Base-by-base conservation (phyloP, 306 rosid genomes). In the Calophaca sinica region DNA sequence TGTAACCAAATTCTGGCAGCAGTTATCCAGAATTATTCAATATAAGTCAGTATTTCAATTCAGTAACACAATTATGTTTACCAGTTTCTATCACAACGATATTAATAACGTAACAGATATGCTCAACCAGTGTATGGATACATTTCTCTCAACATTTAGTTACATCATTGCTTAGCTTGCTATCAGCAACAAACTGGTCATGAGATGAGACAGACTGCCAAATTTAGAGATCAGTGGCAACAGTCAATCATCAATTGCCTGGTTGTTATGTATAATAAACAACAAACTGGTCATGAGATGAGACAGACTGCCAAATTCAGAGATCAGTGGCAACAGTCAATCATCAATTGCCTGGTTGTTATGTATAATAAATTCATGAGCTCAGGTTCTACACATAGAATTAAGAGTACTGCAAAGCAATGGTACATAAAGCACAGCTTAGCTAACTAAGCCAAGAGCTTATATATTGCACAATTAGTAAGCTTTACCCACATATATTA, bases 241-340 rank as follows among this genome's bases (percentile, higher is more conserved):
- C 53, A 63, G 53, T 9, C 45, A 53, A 63, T 42, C 65, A 72
- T 72, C 42, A 8, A 44, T 39, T 52, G 29, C 29, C 11, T 42
- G 68, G 46, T 44, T 79, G 32, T 52, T 65, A 20, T 7, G 50
- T 76, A 64, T n/a, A 48, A 72, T 20, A 39, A 76, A 66, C 26
- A 20, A 20, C 26, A 20, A 20, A 20, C 8, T 32, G 51, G 12
- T 31, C n/a, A 13, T 57, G 32, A 51, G 15, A 13, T 57, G 32
- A 51, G 15, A 44, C 45, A 53, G 14, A 44, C 49, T 33, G 36
- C 9, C 2, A 26, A 59, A 39, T 78, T 50, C 46, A 26, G 58
- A 52, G 14, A 78, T 42, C 64, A 36, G 7, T 9, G 61, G 48
- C 51, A 66, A 39, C 54, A 63, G 53, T 9, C 45, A 53, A 63